Percentiles rank a stretch among this genome's conserved stretches.
Conservation (phyloP, 2,329 filamentous ascomycete species). For the Scytalidium lignicola region DNA sequence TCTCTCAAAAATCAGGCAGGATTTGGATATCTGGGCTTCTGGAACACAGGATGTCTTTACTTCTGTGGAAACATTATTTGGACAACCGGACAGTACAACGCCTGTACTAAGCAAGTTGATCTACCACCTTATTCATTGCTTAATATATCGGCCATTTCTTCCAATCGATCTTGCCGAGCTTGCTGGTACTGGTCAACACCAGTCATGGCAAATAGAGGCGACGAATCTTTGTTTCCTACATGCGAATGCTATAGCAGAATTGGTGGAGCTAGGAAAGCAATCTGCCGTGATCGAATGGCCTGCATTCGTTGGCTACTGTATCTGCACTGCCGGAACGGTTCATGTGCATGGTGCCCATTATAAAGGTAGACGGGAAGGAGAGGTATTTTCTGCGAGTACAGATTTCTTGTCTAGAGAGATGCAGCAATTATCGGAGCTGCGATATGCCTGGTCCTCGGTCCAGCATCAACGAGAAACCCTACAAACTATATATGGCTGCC, state of each 20-base stretch:
- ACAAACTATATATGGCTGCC: slow-evolving; percentile 72
- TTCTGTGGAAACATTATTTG: slow-evolving; percentile 69
- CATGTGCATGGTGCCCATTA: slow-evolving; percentile 86
- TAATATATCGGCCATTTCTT: slow-evolving; percentile 82
- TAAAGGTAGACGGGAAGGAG: slow-evolving; percentile 33
- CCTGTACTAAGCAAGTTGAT: slow-evolving; percentile 80
- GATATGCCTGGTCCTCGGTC: slow-evolving; percentile 70
- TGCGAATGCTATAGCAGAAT: slow-evolving; percentile 79
- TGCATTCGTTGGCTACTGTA: slow-evolving; percentile 79
- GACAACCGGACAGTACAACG: slow-evolving; percentile 71
- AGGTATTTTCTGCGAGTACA: slow-evolving; percentile 54
- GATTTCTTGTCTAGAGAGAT: slow-evolving; percentile 75
- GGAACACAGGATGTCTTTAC: slow-evolving; percentile 76
- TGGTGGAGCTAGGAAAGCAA: slow-evolving; percentile 73
- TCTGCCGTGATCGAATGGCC: slow-evolving; percentile 77
- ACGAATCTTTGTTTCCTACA: slow-evolving; percentile 84
- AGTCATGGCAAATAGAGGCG: slow-evolving; percentile 89
- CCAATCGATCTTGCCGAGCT: slow-evolving; percentile 80
- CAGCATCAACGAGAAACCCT: slow-evolving; percentile 77
- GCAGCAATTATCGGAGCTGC: slow-evolving; percentile 71
- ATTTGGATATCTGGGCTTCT: slow-evolving; percentile 79
- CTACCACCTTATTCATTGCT: slow-evolving; percentile 80
- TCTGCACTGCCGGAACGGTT: slow-evolving; percentile 81
- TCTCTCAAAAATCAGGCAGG: slow-evolving; percentile 78
- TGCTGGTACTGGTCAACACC: slow-evolving; percentile 73